A percentile compares a stretch with the other conserved stretches of the same genome.
Conservation (phyloP, 1,139 yeast species). For the Yamadazyma aaseri region DNA sequence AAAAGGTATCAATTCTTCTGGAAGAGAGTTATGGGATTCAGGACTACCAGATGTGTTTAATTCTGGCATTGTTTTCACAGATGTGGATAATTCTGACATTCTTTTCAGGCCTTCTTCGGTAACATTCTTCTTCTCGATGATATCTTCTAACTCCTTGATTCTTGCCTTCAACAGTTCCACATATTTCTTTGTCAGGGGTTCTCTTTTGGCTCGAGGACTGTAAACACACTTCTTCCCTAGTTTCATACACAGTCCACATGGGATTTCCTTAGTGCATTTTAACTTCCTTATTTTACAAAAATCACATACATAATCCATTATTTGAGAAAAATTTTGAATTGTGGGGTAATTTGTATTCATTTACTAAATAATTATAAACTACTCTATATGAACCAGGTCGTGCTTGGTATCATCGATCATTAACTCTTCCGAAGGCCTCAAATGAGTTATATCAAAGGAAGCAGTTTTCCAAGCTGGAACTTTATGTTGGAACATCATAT, state of each 20-base stretch:
- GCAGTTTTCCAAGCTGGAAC: constrained; percentile 56
- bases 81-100: no score
- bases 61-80: background rate
- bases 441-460: background rate
- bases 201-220: constrained; percentile 12
- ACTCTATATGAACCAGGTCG: no score
- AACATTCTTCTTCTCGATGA: constrained; percentile 1
- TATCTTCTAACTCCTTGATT: constrained; percentile 4
- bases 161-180: constrained; percentile 3
- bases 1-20: constrained; percentile 3
- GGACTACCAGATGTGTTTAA: constrained; percentile 1
- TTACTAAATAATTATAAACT: no score
- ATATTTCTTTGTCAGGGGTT: constrained; percentile 4
- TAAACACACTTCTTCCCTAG: constrained; percentile 9
- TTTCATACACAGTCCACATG: constrained; percentile 8
- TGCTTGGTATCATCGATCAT: no score
- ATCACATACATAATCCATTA: constrained; percentile 10
- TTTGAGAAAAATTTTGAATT: background rate
- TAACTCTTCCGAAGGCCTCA: no score
- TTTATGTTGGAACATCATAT: constrained; percentile 53
- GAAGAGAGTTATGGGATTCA: background rate
- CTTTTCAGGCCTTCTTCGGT: no score
- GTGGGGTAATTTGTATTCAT: no score
- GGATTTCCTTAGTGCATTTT: constrained; percentile 6
- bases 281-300: constrained; percentile 12